A percentile compares a stretch with the other conserved stretches of the same genome.
Evolutionary conservation across 345 rosid species (phyloP).

Genomic region (Populus davidiana): DNA sequence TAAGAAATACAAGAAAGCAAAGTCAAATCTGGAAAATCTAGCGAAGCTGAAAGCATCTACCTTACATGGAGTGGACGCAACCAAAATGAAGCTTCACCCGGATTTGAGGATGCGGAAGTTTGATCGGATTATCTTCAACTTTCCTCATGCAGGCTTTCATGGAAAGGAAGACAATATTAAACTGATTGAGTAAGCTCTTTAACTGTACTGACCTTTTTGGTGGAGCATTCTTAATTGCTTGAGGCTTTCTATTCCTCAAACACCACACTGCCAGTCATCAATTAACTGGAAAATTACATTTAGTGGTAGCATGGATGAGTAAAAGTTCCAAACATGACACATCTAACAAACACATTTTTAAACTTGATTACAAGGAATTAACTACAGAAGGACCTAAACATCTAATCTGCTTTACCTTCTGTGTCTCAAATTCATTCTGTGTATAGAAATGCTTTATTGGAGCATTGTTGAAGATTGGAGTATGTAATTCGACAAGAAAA

Average conservation of each 20-base stretch:
- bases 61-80: conserved; percentile 55
- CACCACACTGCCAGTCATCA: not conserved
- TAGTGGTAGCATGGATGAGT: not conserved
- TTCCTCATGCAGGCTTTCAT: conserved; percentile 65
- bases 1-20: conserved; percentile 42
- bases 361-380: too few species aligned
- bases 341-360: too few species aligned
- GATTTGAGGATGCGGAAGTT: conserved; percentile 36
- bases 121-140: conserved; percentile 51
- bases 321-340: not conserved
- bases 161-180: conserved; percentile 34
- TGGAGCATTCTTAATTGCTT: too few species aligned
- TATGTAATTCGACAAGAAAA: too few species aligned
- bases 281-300: not conserved
- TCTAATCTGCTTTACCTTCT: too few species aligned
- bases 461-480: too few species aligned
- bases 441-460: too few species aligned
- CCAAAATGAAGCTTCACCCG: conserved; percentile 32
- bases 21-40: conserved; percentile 38
- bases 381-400: too few species aligned
- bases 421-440: too few species aligned
- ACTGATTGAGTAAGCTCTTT: conserved; percentile 31
- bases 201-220: not conserved
- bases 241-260: too few species aligned
- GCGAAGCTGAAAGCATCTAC: conserved; percentile 37